Evolutionary conservation across 306 rosid genomes (phyloP), one percentile per base, ranked within the genome.

Genomic region (Trifolium subterraneum): DNA sequence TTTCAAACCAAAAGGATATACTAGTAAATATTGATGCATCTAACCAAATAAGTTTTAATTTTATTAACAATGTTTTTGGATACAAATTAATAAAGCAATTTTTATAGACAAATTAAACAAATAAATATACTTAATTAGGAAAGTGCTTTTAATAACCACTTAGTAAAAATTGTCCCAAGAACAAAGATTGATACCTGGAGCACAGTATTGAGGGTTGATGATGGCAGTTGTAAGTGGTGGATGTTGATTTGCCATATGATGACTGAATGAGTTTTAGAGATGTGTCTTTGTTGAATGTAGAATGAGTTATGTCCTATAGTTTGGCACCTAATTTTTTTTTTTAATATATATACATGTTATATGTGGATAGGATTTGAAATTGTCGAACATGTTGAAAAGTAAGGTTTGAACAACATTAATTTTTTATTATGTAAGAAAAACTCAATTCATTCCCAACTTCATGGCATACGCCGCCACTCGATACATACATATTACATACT

Each of bases 141-240:
- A 42, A 42, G 48, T 12, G n/a, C 6, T 42, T 13, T 44, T 5
- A 13, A 13, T 13, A 44, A 12, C 13, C n/a, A 44, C 50, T 44
- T 13, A 1, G 50, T 44, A 12, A 44, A 44, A 44, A 44, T 4
- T 44, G 50, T 44, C 50, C 2, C 50, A 44, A 12, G 50, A 44
- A 44, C 7, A 44, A 44, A 12, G 39, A 39, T 42, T 44, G 8
- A 67, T 67, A 68, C 73, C 73, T 27, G 73, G 72, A 44, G 72
- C 44, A 48, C 73, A 68, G 13, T 27, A 68, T 20, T 9, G 60
- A 31, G 44, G 14, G 1, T 5, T n/a, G 10, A 68, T 29, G 10
- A 68, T 48, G 60, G 61, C 16, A 1, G 42, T 47, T 29, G 41
- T 6, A 68, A 16, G 13, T 68, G 14, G 56, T 25, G 72, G 59